Conservation (phyloP, 129 eudicot genomes). For the Flaveria bidentis region DNA sequence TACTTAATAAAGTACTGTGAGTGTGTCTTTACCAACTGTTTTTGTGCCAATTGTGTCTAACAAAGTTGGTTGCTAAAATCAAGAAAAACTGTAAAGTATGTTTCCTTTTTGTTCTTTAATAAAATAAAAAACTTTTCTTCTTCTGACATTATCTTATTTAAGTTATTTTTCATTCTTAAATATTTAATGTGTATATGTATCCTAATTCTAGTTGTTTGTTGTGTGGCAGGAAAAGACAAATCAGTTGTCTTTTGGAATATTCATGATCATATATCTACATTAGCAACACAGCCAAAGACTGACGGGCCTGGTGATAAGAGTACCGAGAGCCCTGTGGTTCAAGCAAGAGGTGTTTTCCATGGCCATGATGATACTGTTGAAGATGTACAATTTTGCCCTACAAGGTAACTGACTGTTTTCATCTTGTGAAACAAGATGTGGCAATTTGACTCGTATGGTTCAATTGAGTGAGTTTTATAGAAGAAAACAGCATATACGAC, state of each 20-base stretch:
- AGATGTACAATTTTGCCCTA: conserved; percentile 91
- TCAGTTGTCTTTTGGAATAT: conserved; percentile 94
- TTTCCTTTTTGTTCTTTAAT: too few relatives aligned
- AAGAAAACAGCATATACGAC: too few relatives aligned
- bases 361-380: conserved; percentile 91
- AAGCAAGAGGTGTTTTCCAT: conserved; percentile 73
- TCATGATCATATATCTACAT: conserved; percentile 78
- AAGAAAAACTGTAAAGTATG: too few relatives aligned
- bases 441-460: too few relatives aligned
- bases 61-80: too few relatives aligned
- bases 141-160: too few relatives aligned
- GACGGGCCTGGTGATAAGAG: conserved; percentile 40
- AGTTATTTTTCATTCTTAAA: too few relatives aligned
- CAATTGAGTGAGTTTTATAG: not conserved
- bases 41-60: too few relatives aligned
- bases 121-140: too few relatives aligned
- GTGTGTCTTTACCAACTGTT: too few relatives aligned
- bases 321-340: conserved; percentile 52
- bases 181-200: too few relatives aligned
- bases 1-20: too few relatives aligned
- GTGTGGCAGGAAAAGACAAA: conserved; percentile 70
- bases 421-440: not conserved
- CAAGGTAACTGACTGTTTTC: conserved; percentile 48
- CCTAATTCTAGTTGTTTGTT: not conserved
- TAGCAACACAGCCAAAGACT: conserved; percentile 57